Base-by-base conservation (phyloP, 2,329 filamentous ascomycete species). In the Trichoderma guizhouense region DNA sequence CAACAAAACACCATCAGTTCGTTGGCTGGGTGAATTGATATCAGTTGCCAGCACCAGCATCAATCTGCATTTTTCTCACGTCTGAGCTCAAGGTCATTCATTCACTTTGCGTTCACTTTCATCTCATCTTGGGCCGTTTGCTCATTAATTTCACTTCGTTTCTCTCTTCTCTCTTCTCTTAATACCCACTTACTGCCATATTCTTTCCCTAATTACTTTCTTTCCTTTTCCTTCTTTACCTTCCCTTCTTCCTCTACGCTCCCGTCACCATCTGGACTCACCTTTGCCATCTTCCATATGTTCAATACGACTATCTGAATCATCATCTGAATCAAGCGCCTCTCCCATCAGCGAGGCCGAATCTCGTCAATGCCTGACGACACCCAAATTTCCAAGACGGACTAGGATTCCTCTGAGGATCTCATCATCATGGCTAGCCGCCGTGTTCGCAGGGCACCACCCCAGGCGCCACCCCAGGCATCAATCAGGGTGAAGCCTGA, bases 401-500 rank as follows among this genome's bases (percentile, higher is more conserved):
- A 53, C 15, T 62, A 62, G 57, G n/a, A 24, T 8, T 53, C 57
- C 67, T 62, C 39, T 61, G 36, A 69, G 21, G 36, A 30, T 43
- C 9, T n/a, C 24, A 11, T 43, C 71, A 32, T 11, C 55, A 77
- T 74, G 62, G 73, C 75, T n/a, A 76, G 75, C 39, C 73, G 78
- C 55, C 73, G 73, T 39, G 69, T 51, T 51, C 43, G 30, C 36
- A 43, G 32, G 51, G 34, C 30, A 43, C n/a, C 15, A 34, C 53
- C 34, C 34, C 34, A 36, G 34, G 1, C 34, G 7, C 5, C 34
- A 14, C 11, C 11, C 34, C 34, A 36, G 34, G 12, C 6, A 18
- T 7, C 5, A 9, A 21, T 51, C 18, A 8, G 2, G 43, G 18
- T 60, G 18, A 80, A 80, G 63, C 72, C 43, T 57, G 79, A 80